phyloP scores from a whole-genome alignment of 352 stramenopile genomes.

The Phytophthora crassamura region DNA sequence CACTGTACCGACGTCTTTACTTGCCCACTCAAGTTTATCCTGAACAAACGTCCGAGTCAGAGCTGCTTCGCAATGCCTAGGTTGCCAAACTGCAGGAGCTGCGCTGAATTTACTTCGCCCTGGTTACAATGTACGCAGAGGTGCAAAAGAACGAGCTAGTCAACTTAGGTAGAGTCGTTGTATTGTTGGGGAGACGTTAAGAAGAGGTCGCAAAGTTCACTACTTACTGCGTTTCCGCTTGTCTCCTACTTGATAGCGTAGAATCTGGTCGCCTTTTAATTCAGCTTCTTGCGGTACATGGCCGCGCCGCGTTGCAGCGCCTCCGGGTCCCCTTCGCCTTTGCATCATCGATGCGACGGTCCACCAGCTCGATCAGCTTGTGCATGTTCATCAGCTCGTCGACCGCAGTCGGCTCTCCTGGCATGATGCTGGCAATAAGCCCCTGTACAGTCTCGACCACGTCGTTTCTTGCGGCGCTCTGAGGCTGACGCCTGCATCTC shows the following conservation, averaged over 20 bases:
- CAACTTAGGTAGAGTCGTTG: slow-evolving; percentile 5
- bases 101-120: too few species aligned
- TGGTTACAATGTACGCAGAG: too few species aligned
- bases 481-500: too few species aligned
- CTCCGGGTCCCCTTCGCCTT: too few species aligned
- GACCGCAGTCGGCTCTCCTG: neutral
- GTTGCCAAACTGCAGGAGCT: too few species aligned
- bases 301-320: neutral
- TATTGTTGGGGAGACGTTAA: too few species aligned
- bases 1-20: slow-evolving; percentile 7
- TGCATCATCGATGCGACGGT: too few species aligned
- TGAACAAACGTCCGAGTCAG: too few species aligned
- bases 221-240: too few species aligned
- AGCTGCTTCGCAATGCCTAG: too few species aligned
- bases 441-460: slow-evolving; percentile 1
- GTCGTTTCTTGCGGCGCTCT: neutral
- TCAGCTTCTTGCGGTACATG: slow-evolving; percentile 5
- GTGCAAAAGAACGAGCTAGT: slow-evolving; percentile 12
- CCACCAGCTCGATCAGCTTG: slow-evolving; percentile 11
- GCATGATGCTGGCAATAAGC: neutral
- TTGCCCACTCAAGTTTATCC: too few species aligned
- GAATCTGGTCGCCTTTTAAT: slow-evolving; percentile 4
- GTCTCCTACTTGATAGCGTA: slow-evolving; percentile 1
- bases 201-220: too few species aligned
- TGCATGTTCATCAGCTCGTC: slow-evolving; percentile 12